These are phyloP conservation scores for Podaxis sp. DNA, from an alignment of 768 basidiomycete genomes.

Conservation along the genomic window DNA sequence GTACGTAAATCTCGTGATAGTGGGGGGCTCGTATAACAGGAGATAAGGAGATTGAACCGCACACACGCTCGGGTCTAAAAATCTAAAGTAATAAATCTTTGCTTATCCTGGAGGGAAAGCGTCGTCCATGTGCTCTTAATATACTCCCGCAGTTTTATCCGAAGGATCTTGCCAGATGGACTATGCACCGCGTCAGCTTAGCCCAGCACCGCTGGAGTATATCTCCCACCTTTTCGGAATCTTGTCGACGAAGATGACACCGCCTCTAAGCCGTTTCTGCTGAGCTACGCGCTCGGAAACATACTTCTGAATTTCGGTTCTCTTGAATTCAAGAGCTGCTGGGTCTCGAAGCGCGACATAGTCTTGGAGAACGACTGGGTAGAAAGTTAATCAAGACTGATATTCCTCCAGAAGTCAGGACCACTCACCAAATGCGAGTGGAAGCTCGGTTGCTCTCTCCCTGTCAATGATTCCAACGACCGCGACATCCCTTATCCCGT, in stretches of 20 bases:
- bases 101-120: background rate
- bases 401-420: background rate
- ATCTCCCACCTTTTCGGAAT: background rate
- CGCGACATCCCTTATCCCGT: background rate
- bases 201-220: background rate
- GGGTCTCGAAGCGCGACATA: background rate
- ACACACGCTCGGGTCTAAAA: background rate
- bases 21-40: background rate
- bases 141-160: background rate
- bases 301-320: background rate
- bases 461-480: background rate
- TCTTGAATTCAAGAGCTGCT: background rate
- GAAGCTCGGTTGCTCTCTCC: background rate
- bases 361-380: background rate
- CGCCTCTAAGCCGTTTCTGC: background rate
- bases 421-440: background rate
- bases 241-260: background rate
- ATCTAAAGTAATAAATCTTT: background rate
- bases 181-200: background rate
- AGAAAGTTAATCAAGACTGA: background rate
- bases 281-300: constrained; percentile 1
- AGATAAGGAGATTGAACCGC: background rate
- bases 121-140: background rate
- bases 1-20: too few relatives aligned
- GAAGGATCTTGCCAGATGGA: constrained; percentile 1